A percentile compares a stretch with the other conserved stretches of the same genome.
Conservation (phyloP, 148 eudicot genomes). For the Beta vulgaris region DNA sequence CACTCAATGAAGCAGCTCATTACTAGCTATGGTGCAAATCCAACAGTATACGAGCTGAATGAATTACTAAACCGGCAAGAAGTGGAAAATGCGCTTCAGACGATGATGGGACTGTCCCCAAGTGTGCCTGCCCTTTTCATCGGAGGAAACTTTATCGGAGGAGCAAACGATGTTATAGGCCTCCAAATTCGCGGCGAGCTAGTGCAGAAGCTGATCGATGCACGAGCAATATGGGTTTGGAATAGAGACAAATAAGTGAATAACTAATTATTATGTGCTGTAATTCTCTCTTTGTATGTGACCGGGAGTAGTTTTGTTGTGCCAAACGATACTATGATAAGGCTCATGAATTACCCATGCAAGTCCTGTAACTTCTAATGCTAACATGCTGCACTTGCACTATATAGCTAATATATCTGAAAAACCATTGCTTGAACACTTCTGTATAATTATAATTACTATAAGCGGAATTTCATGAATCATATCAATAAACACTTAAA, state of each 20-base stretch:
- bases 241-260: not conserved
- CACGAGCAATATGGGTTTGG: constrained; percentile 57
- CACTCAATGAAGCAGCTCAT: constrained; percentile 46
- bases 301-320: too few species aligned
- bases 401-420: too few species aligned
- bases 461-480: too few species aligned
- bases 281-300: not conserved
- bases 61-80: constrained; percentile 43
- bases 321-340: too few species aligned
- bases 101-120: constrained; percentile 26
- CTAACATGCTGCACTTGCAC: too few species aligned
- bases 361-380: too few species aligned
- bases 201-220: constrained; percentile 44
- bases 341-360: too few species aligned
- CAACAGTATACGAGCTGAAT: constrained; percentile 49
- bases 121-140: constrained; percentile 53
- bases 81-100: constrained; percentile 41
- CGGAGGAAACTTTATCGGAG: constrained; percentile 51
- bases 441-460: too few species aligned
- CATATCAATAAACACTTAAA: too few species aligned
- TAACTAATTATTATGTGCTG: not conserved
- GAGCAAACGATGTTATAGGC: constrained; percentile 56
- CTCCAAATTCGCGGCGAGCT: constrained; percentile 55
- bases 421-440: too few species aligned
- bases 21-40: constrained; percentile 54